These are phyloP conservation scores for Saturnispora galanensis DNA, from an alignment of 805 yeast species.

Conservation along the genomic window DNA sequence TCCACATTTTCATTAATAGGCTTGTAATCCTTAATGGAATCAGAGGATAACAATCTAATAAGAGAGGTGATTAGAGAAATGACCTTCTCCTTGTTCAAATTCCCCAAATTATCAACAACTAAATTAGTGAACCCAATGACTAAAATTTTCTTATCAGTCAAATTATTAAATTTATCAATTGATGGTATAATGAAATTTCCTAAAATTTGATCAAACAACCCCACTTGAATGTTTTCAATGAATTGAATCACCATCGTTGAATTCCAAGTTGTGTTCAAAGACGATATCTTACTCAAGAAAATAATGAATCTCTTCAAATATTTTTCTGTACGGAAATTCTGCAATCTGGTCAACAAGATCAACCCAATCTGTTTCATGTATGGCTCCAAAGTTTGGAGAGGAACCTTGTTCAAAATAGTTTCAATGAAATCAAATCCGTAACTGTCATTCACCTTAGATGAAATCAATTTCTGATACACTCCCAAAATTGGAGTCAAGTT, in stretches of 20 bases:
- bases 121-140: slow-evolving; percentile 40
- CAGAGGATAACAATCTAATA: slow-evolving; percentile 27
- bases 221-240: slow-evolving; percentile 64
- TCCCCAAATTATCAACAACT: slow-evolving; percentile 31
- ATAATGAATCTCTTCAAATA: slow-evolving; percentile 62
- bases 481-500: slow-evolving; percentile 76
- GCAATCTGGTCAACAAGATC: slow-evolving; percentile 69
- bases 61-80: slow-evolving; percentile 35
- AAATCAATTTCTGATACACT: slow-evolving; percentile 87
- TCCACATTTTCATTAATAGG: slow-evolving; percentile 32
- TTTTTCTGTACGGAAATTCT: slow-evolving; percentile 72
- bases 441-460: slow-evolving; percentile 72
- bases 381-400: slow-evolving; percentile 37
- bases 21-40: slow-evolving; percentile 27
- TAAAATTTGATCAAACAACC: slow-evolving; percentile 43
- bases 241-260: slow-evolving; percentile 46
- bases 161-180: slow-evolving; percentile 32
- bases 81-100: slow-evolving; percentile 31
- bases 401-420: slow-evolving; percentile 49
- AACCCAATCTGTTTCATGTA: slow-evolving; percentile 65
- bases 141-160: slow-evolving; percentile 35
- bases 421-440: slow-evolving; percentile 82
- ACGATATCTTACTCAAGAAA: slow-evolving; percentile 36
- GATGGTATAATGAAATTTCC: slow-evolving; percentile 42
- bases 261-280: slow-evolving; percentile 22